Base-by-base conservation (phyloP, 805 yeast species). In the Metschnikowia baotianmanensis region DNA sequence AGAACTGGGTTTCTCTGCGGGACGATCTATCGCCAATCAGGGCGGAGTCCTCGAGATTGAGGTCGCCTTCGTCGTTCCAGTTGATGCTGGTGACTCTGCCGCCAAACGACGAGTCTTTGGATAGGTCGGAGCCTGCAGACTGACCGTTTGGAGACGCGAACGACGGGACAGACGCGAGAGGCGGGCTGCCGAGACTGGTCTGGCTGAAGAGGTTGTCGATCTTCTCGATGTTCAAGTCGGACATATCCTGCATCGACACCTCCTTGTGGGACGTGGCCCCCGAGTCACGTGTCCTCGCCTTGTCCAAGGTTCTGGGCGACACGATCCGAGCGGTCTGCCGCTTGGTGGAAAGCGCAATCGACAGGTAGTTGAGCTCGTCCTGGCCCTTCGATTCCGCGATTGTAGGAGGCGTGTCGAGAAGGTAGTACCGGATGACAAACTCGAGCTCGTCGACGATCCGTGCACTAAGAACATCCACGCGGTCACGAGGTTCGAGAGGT, bases 361-460 rank as follows among this genome's bases (percentile, higher is more conserved):
- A 36, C 6, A 41, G 24, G 29, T 30, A 21, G 32, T 38, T 44
- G 22, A 41, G 32, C 4, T 36, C 42, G 20, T 47, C 51, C 3
- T 23, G 26, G n/a, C 36, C 38, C 12, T 46, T 45, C 4, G 28
- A 10, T 19, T 38, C 48, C 2, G 37, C 31, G 13, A 42, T 45
- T 8, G 48, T 41, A 12, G 34, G 40, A 23, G 10, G 36, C 12
- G 45, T 25, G 16, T 53, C 50, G 15, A 35, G 30, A 33, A 47
- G 54, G 51, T 76, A 79, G 51, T 69, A 67, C 9, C 78, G 54
- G 4, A 78, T 66, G 34, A 80, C 59, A 46, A 61, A 72, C 52
- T 81, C 84, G 34, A 82, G 74, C 55, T 85, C 90, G 49, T 80
- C 83, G 20, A 83, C 72, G 2, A 85, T 79, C 55, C 88, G 67